These are phyloP conservation scores for Anastatica hierochuntica DNA, from an alignment of 345 rosid species.

Conservation along the genomic window DNA sequence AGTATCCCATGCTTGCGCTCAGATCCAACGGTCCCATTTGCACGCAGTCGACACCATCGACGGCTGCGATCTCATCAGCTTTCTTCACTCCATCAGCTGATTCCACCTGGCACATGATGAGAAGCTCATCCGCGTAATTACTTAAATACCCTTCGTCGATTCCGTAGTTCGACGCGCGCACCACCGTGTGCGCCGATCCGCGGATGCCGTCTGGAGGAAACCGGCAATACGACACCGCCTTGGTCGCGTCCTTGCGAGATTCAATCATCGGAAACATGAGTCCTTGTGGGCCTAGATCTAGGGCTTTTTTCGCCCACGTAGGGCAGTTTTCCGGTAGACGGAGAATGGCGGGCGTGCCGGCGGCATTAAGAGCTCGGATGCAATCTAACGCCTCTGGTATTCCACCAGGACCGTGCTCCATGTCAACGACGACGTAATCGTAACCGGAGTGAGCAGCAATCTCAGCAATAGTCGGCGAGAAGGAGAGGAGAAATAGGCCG, in stretches of 20 bases:
- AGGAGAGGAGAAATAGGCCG: slow-evolving; percentile 71
- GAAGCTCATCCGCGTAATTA: slow-evolving; percentile 52
- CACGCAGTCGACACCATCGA: slow-evolving; percentile 83
- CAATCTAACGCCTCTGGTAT: slow-evolving; percentile 58
- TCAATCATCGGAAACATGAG: slow-evolving; percentile 94
- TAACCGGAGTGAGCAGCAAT: slow-evolving; percentile 77
- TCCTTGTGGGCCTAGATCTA: slow-evolving; percentile 87
- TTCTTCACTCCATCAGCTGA: slow-evolving; percentile 54
- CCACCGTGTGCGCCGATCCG: slow-evolving; percentile 81
- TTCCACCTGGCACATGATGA: slow-evolving; percentile 95
- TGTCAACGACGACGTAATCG: slow-evolving; percentile 80
- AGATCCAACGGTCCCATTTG: slow-evolving; percentile 96
- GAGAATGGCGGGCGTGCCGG: slow-evolving; percentile 53
- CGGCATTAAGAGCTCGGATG: slow-evolving; percentile 56
- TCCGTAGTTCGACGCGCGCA: slow-evolving; percentile 72
- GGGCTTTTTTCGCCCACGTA: slow-evolving; percentile 79
- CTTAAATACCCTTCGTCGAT: slow-evolving; percentile 70
- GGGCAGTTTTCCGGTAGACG: slow-evolving; percentile 69
- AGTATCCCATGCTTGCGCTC: slow-evolving; percentile 74
- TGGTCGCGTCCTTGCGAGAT: slow-evolving; percentile 40
- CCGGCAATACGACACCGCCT: slow-evolving; percentile 74
- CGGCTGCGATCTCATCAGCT: slow-evolving; percentile 62
- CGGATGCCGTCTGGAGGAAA: slow-evolving; percentile 77
- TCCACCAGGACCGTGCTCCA: slow-evolving; percentile 96
- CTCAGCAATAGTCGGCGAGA: slow-evolving; percentile 90